Base-by-base conservation (phyloP, 768 basidiomycete species). In the Mrakia blollopis region DNA sequence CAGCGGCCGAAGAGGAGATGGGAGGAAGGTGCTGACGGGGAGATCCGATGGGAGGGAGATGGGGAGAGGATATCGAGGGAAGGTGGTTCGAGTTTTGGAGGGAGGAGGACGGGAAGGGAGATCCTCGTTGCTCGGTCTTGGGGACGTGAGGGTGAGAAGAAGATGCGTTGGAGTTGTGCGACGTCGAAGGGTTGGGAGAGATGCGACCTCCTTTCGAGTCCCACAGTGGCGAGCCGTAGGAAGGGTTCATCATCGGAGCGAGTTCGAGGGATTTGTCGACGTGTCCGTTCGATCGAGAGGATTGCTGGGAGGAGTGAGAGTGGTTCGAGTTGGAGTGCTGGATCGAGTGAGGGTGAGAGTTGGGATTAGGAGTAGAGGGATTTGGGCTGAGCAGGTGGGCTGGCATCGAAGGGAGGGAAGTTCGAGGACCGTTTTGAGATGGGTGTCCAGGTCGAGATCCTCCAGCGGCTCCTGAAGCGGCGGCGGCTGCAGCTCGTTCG, bases 121-220 rank as follows among this genome's bases (percentile, higher is more conserved):
- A 71, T 23, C 23, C 68, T 41, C 68, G 68, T 16, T 69, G 68
- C 28, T 69, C 35, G 52, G 65, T 16, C 9, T 68, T 41, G 65
- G 39, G 25, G 47, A 21, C 47, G 47, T 50, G 47, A 50, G 47
- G 10, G 47, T 50, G 47, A 1, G 47, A 50, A 4, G 47, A 50
- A 21, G 47, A 14, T 50, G 16, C 47, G 47, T 50, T 50, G 47
- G 16, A 4, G 47, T 50, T 50, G 11, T 50, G 47, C 47, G 47
- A 50, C 16, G 62, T 32, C 14, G 35, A 23, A 25, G 23, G 35
- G 39, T 68, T 39, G 37, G 65, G 32, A 21, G 65, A 39, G 21
- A 11, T 23, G 32, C 13, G 65, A 68, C 35, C 35, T 39, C 65
- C 35, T n/a, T 41, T 68, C 35, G 35, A 25, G 11, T 68, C 65